Base-by-base conservation (phyloP, 179 eudicot species). In the Silene noctiflora region DNA sequence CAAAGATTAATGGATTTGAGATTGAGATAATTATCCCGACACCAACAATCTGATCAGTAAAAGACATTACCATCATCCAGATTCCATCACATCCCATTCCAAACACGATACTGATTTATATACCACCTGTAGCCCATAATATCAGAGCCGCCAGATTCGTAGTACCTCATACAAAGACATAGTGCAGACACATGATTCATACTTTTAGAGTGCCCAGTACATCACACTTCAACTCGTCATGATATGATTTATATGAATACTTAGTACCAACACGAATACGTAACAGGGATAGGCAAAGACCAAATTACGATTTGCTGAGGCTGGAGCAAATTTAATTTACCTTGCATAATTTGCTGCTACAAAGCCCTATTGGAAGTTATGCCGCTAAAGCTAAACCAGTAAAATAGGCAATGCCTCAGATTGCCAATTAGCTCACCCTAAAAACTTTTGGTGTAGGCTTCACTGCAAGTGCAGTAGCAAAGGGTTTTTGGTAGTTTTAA, bases 291-390 rank as follows among this genome's bases (percentile, higher is more conserved):
- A 39, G 46, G 46, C 46, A 39, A 39, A 39, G 46, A 39, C 46
- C 46, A 39, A 39, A 3, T 39, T 39, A 39, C 46, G 11, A 39
- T 6, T 39, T 7, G 10, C 46, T 39, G 46, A 7, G 46, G 46
- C 29, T 27, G 29, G 29, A 27, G 29, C 29, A 27, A 35, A 35
- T 35, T 35, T 35, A 0, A 0, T 4, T 35, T 3, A 35, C 42
- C 8, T 3, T 35, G 42, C 42, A 35, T 35, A 35, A 35, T 0
- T 0, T 6, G 68, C 68, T 64, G 6, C 39, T 29, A 27, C 35
- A 25, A 64, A 65, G 44, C 69, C 69, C 69, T 24, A 60, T 60
- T 7, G 33, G 6, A 67, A 67, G 25, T 19, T 67, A n/a, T 67
- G 22, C 22, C 53, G 39, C 51, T 4, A 67, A 5, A 35, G 53